Evolutionary conservation across 306 rosid genomes (phyloP).

Genomic region (Abrus pulchellus): DNA sequence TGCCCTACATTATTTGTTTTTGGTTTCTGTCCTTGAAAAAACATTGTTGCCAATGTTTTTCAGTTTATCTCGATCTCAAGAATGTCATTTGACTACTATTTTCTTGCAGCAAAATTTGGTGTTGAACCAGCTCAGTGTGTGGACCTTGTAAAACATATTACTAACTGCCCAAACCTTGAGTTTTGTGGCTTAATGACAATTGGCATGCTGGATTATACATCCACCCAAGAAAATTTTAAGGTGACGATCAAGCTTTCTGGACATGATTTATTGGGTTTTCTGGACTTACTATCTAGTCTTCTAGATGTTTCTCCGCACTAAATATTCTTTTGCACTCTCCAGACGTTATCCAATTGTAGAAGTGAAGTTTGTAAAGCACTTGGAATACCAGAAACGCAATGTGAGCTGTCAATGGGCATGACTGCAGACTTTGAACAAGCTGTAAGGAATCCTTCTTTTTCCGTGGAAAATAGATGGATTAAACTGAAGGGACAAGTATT

Average conservation of each 20-base stretch:
- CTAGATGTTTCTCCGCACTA: conserved; percentile 32
- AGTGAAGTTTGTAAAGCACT: conserved; percentile 81
- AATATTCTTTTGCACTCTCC: conserved; percentile 39
- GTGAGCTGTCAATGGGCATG: conserved; percentile 98
- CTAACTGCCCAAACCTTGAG: conserved; percentile 78
- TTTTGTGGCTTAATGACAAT: conserved; percentile 93
- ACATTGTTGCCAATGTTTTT: conserved; percentile 35
- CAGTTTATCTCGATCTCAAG: conserved; percentile 33
- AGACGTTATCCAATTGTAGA: conserved; percentile 80
- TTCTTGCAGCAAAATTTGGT: conserved; percentile 82
- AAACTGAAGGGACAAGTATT: conserved; percentile 8
- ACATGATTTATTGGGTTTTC: conserved; percentile 1
- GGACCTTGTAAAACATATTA: conserved; percentile 85
- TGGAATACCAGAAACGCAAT: conserved; percentile 76
- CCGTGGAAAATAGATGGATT: conserved; percentile 17
- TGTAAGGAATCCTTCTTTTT: conserved; percentile 58
- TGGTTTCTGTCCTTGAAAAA: conserved; percentile 13
- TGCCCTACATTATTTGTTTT: background rate
- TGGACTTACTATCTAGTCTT: conserved; percentile 28
- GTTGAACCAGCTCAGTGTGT: conserved; percentile 82
- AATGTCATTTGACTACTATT: conserved; percentile 22
- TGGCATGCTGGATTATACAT: conserved; percentile 92
- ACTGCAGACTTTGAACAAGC: conserved; percentile 95
- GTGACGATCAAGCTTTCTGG: conserved; percentile 49
- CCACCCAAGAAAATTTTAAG: conserved; percentile 94